These are phyloP conservation scores for Babjeviella inositovora DNA, from an alignment of 805 yeast genomes.

Conservation along the genomic window DNA sequence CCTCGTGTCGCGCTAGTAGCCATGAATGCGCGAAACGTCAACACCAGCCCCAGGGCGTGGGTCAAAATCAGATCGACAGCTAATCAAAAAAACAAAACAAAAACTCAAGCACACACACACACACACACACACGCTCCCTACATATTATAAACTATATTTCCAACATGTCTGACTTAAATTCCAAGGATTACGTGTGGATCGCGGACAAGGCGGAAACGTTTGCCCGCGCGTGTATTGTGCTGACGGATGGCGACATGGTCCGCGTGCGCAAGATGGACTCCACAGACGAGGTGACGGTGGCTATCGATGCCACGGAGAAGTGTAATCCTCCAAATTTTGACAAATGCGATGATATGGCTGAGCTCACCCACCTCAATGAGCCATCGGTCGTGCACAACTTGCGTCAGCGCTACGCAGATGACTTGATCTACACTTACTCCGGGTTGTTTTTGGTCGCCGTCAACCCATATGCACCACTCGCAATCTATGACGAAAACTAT, in stretches of 20 bases:
- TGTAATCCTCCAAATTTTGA: conserved; percentile 88
- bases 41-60: too few species aligned
- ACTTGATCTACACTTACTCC: conserved; percentile 81
- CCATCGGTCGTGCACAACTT: conserved; percentile 88
- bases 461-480: conserved; percentile 71
- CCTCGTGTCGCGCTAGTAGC: too few species aligned
- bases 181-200: conserved; percentile 66
- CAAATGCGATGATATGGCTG: conserved; percentile 89
- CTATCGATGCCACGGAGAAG: conserved; percentile 30
- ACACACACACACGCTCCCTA: conserved; percentile 4
- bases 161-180: conserved; percentile 10
- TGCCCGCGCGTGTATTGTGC: conserved; percentile 41
- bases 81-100: conserved; percentile 11
- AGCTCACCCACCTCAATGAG: conserved; percentile 83
- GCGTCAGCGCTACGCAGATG: conserved; percentile 59
- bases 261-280: conserved; percentile 16
- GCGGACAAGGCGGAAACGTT: conserved; percentile 43
- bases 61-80: too few species aligned
- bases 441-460: conserved; percentile 92
- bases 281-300: conserved; percentile 16
- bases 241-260: conserved; percentile 17
- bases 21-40: too few species aligned
- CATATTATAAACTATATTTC: conserved; percentile 3
- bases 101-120: conserved; percentile 6
- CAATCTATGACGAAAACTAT: conserved; percentile 49